Percentiles rank a stretch among this genome's conserved stretches.
Conservation (phyloP, 1,284 basidiomycete genomes). For the Ustilago crameri region DNA sequence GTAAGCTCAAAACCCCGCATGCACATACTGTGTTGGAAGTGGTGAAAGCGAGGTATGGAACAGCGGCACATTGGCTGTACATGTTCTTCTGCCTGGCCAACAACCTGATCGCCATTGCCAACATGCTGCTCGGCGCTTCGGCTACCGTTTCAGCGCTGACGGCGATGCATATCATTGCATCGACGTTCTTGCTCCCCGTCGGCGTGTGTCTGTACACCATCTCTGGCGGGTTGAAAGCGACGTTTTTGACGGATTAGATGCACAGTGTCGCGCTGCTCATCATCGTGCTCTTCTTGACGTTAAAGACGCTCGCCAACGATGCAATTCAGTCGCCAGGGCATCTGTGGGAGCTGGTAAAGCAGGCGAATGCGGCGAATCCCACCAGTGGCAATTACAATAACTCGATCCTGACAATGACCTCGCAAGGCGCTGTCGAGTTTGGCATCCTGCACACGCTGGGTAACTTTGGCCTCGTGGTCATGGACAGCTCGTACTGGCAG, state of each 20-base stretch:
- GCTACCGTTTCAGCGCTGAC: slow-evolving; percentile 60
- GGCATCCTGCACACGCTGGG: slow-evolving; percentile 60
- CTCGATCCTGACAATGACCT: slow-evolving; percentile 81
- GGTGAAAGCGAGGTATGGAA: slow-evolving; percentile 58
- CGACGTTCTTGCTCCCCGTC: slow-evolving; percentile 57
- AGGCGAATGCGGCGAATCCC: slow-evolving; percentile 28
- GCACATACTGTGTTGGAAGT: slow-evolving; percentile 64
- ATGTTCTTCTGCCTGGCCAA: slow-evolving; percentile 61
- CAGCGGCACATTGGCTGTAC: slow-evolving; percentile 56
- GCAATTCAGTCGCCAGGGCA: slow-evolving; percentile 38
- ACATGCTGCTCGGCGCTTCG: slow-evolving; percentile 62
- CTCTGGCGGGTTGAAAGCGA: slow-evolving; percentile 57
- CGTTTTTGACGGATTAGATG: slow-evolving; percentile 60
- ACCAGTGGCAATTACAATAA: slow-evolving; percentile 75
- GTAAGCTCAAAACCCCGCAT: slow-evolving; percentile 51
- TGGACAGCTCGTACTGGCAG: slow-evolving; percentile 62
- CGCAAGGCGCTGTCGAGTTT: slow-evolving; percentile 74
- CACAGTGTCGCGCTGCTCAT: slow-evolving; percentile 59
- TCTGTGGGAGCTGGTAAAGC: slow-evolving; percentile 50
- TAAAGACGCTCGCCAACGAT: slow-evolving; percentile 57
- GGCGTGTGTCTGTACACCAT: slow-evolving; percentile 60
- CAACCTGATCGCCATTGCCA: slow-evolving; percentile 61
- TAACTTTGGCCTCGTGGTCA: slow-evolving; percentile 61
- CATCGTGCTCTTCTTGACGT: slow-evolving; percentile 53
- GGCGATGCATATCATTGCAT: slow-evolving; percentile 59